Evolutionary conservation across 495 filamentous ascomycete species (phyloP).

Genomic region (Aspergillus nidulans): DNA sequence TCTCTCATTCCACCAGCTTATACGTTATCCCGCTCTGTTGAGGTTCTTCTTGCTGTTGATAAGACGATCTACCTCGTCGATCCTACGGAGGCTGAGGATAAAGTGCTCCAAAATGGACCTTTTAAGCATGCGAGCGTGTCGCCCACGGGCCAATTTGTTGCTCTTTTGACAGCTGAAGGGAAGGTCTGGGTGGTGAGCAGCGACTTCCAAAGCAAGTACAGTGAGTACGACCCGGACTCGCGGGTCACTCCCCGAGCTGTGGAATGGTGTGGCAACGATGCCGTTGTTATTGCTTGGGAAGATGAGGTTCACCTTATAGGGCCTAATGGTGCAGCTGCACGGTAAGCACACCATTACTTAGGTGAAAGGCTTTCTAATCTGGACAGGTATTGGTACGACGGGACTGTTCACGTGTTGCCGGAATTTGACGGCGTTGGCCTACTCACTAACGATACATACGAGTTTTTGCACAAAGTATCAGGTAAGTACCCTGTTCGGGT

Average conservation of each 20-base stretch:
- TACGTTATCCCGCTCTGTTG: slow-evolving; percentile 90
- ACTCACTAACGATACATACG: slow-evolving; percentile 85
- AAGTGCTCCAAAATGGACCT: slow-evolving; percentile 82
- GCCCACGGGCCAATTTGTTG: slow-evolving; percentile 82
- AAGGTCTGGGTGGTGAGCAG: slow-evolving; percentile 90
- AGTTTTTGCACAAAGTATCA: slow-evolving; percentile 91
- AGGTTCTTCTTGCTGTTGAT: slow-evolving; percentile 82
- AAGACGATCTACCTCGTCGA: slow-evolving; percentile 84
- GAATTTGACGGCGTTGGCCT: slow-evolving; percentile 86
- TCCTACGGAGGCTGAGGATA: slow-evolving; percentile 83
- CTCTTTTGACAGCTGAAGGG: slow-evolving; percentile 79
- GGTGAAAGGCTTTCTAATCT: slow-evolving; percentile 9
- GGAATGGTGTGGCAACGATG: slow-evolving; percentile 95
- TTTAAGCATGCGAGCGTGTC: slow-evolving; percentile 88
- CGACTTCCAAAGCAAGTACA: slow-evolving; percentile 87
- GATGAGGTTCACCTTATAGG: slow-evolving; percentile 97
- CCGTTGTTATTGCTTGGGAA: slow-evolving; percentile 92
- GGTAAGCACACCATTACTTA: slow-evolving; percentile 31
- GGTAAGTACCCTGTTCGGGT: slow-evolving; percentile 28
- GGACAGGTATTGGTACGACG: slow-evolving; percentile 79
- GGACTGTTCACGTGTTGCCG: slow-evolving; percentile 80
- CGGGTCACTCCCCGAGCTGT: slow-evolving; percentile 83
- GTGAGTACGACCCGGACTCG: slow-evolving; percentile 84
- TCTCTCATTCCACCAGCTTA: slow-evolving; percentile 81
- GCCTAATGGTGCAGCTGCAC: slow-evolving; percentile 70